Base-by-base conservation (phyloP, 2,329 filamentous ascomycete species). In the Colletotrichum trifolii region DNA sequence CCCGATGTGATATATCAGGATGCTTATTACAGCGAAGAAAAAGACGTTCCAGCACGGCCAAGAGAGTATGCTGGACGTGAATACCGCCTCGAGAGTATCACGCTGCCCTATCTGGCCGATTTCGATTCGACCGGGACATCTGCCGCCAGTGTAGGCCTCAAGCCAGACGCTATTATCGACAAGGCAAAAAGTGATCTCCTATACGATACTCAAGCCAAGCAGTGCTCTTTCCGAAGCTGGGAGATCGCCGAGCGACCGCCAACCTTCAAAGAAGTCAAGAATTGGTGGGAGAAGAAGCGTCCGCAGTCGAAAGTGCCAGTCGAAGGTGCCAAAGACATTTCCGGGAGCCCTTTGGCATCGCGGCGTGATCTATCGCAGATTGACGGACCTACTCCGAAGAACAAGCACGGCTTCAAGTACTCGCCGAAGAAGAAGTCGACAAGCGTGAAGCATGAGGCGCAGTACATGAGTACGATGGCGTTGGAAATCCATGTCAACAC, bases 391-490 rank as follows among this genome's bases (percentile, higher is more conserved):
- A 97, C 95, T 0, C 94, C 95, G 56, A 91, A 86, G 73, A 92
- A 93, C 71, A 90, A 87, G 66, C 85, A 95, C 73, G 93, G 91
- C 0, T 95, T 94, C 81, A 96, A 94, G 74, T 97, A 92, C 75
- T 93, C 91, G 0, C 93, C 94, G 70, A 92, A 89, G 73, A 84
- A 86, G 67, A 87, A 89, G 69, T 89, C 89, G 2, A 91, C 90
- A 0, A 93, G 89, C 69, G 89, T 96, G 15, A 87, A 93, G 72
- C 92, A 95, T 69, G 93, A 96, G 75, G 89, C 88, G 3, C 92
- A 96, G 70, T 97, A 97, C 75, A 98, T 99, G 96, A 97, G 92
- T 70, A 93, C 91, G 15, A 94, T 99, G 92, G 96, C 94, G 69
- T 78, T 99, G 7, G 96, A 99, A 74, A 80, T 98, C 5, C 95